Evolutionary conservation across 139 green algal species (phyloP), one percentile per base, ranked within the genome.

Genomic region (Auxenochlorella pyrenoidosa): DNA sequence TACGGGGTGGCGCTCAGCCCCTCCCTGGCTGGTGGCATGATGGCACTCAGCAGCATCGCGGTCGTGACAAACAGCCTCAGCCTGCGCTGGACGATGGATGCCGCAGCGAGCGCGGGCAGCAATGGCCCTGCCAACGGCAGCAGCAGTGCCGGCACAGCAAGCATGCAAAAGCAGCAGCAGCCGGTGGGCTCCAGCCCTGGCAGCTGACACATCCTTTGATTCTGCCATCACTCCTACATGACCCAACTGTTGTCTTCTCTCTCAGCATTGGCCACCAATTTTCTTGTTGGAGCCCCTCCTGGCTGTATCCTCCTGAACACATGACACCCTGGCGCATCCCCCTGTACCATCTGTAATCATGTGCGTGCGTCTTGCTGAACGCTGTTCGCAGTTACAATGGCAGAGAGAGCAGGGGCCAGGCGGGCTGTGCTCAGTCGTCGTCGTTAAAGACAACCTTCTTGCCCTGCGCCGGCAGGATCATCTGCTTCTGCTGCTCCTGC

Each of bases 1-100:
- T 90, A 90, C 65, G 97, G 95, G 66, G 66, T 98, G 16, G 93
- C 93, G 28, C 94, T 99, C 5, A 97, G 93, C 83, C 97, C 97
- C 12, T 94, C 94, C 10, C 87, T 94, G 18, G 95, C 96, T 0
- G 97, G 93, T 4, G 97, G 90, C 36, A 95, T 98, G 91, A 99
- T 99, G 97, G 97, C 96, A 0, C 88, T 98, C 75, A 95, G 87
- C 76, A 96, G 91, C 18, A 91, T 99, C 40, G 95, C 94, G 0
- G 97, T 99, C 1, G 96, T 99, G 60, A 88, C 77, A 54, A 99
- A 99, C 91, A 96, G 40, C 80, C 26, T 85, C 40, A 76, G 60
- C 60, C 80, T 85, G 80, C 80, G 80, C 15, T 85, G 80, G 80
- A 76, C 19, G 10, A 70, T 85, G 2, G 40, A 58, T 32, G 43